These are phyloP conservation scores for Apiotrichum montevideense DNA, from an alignment of 1,284 basidiomycete genomes.

Conservation along the genomic window DNA sequence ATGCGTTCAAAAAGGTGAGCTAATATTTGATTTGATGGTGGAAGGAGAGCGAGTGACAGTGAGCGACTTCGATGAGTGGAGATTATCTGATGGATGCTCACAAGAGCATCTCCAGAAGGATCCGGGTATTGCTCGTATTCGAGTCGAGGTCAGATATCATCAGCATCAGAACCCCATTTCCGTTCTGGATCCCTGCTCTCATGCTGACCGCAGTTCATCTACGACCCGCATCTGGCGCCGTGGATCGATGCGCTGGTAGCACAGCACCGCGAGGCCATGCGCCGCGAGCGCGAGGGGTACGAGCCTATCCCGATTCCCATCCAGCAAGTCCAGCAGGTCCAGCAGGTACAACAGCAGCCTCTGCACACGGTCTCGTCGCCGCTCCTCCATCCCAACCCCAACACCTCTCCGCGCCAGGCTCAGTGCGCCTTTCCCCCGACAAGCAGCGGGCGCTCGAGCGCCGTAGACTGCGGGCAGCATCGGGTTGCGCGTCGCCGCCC, in stretches of 20 bases:
- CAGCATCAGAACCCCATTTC: no score
- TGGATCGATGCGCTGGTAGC: slow-evolving; percentile 35
- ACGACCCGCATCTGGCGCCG: slow-evolving; percentile 41
- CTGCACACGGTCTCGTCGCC: not conserved
- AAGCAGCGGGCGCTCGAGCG: slow-evolving; percentile 7
- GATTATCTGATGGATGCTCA: no score
- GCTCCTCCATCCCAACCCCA: not conserved
- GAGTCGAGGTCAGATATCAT: no score
- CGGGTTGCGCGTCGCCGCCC: slow-evolving; percentile 7
- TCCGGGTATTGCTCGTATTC: no score
- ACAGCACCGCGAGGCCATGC: slow-evolving; percentile 6
- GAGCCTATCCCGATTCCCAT: slow-evolving; percentile 1
- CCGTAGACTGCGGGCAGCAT: not conserved
- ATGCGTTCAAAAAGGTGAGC: slow-evolving; percentile 42
- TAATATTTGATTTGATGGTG: no score
- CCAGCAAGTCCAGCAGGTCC: not conserved
- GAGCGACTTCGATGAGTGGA: no score
- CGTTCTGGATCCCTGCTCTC: not conserved
- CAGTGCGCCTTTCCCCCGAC: not conserved
- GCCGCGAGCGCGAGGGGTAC: not conserved
- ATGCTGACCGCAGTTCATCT: slow-evolving; percentile 29
- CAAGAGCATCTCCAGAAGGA: no score
- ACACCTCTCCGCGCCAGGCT: not conserved
- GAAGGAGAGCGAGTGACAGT: no score
- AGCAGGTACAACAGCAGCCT: not conserved